Base-by-base conservation (phyloP, 306 rosid genomes). In the Cucurbita argyrosperma region DNA sequence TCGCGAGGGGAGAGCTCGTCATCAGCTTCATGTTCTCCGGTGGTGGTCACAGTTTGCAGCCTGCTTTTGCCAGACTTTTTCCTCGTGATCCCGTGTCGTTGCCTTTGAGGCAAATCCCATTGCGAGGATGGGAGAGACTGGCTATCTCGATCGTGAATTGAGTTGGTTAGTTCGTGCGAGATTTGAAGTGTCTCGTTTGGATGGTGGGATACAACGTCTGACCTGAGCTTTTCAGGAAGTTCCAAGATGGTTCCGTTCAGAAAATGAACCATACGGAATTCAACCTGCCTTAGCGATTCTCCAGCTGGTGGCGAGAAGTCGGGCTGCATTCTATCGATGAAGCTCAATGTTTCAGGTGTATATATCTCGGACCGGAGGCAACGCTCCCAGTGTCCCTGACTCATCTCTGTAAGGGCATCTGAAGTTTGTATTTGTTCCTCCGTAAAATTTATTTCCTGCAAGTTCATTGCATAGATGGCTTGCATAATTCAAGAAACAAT, bases 361-460 rank as follows among this genome's bases (percentile, higher is more conserved):
- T 86, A 91, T 77, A 88, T 85, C 82, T 94, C 99, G 30, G 97
- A 94, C 39, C 85, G 92, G 68, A 83, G 86, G 85, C 97, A 89
- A 66, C 97, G 92, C 84, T 94, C 99, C 99, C 99, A 94, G 63
- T 85, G 88, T 53, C 99, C 99, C 75, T 87, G 99, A 80, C 96
- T 94, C 86, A 94, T 89, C 91, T 94, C 99, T 51, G 75, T 61
- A 78, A 94, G 90, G 10, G 91, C 85, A 23, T 91, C 97, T 2
- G 92, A 83, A 60, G 87, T 78, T 80, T 89, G 96, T 71, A 94
- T 91, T 75, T 81, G 95, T 60, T 90, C 96, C 80, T 87, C 95
- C 1, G 84, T 72, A 78, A 88, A 83, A 73, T 80, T 84, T 78
- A 86, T 68, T 83, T 94, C 99, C 97, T 93, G 85, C 81, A 63